Base-by-base conservation (phyloP, 75 land plant species). In the Picea sitchensis region DNA sequence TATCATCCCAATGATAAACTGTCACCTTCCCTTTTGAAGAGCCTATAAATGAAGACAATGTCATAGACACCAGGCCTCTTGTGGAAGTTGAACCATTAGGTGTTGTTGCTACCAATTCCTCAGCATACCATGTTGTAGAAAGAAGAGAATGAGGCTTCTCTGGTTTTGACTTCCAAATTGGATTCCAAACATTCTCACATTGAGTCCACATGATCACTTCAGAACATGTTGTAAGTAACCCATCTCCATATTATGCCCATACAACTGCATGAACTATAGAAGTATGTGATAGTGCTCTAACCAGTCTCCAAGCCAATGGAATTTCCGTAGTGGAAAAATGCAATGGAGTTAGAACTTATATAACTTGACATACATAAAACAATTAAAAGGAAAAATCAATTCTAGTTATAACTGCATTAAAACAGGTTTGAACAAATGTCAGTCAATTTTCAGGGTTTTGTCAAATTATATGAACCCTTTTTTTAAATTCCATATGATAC, bases 161-260 rank as follows among this genome's bases (percentile, higher is more conserved):
- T 26, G 26, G 26, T 26, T 26, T 26, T 26, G 26, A 26, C 26
- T 26, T 26, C 26, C 26, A 26, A 26, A 26, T 26, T 26, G 26
- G 26, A 26, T 26, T 26, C 26, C 26, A 26, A 26, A 26, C 26
- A 26, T 26, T 26, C 26, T 26, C 26, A 26, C 26, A 26, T 60
- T 78, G 89, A 78, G 58, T 85, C 95, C 98, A 94, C 80, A 90
- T 81, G 21, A 85, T 84, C 14, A 92, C 85, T 18, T 95, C 90
- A 12, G 57, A 65, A 23, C 99, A 98, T 61, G 85, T 91, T 20
- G 89, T 63, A 82, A 96, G 76, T 69, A 96, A 79, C 30, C 95
- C 99, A 84, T 96, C 99, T 17, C 98, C 99, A 59, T 94, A 96
- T 4, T 88, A 91, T 14, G 95, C 92, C 99, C 99, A 96, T 73